Conservation (phyloP, 2,329 filamentous ascomycete genomes). For the Paraconiothyrium brasiliense region DNA sequence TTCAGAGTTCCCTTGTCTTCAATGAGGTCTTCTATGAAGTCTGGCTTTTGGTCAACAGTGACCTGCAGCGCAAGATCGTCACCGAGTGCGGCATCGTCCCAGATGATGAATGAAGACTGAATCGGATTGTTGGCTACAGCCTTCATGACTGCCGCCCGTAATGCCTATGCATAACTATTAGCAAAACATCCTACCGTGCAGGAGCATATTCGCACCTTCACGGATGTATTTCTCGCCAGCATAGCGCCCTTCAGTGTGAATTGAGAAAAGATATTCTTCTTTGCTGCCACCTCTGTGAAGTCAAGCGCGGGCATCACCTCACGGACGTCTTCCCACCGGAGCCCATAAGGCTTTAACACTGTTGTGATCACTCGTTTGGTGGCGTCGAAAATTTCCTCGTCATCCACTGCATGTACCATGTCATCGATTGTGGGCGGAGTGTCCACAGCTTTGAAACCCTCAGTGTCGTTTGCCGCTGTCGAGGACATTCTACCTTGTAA, state of each 20-base stretch:
- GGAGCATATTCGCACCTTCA: not conserved
- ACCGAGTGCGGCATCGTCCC: not conserved
- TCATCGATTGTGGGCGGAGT: not conserved
- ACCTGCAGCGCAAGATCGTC: not conserved
- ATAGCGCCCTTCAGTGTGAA: not conserved
- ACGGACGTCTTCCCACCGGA: not conserved
- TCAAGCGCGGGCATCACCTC: not conserved
- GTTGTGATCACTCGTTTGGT: not conserved
- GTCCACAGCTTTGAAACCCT: not conserved
- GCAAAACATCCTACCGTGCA: too few species aligned
- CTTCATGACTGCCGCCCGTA: not conserved
- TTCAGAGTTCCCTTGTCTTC: not conserved
- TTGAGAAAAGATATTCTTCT: not conserved
- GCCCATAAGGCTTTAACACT: not conserved
- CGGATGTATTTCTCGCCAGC: not conserved
- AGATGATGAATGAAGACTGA: not conserved
- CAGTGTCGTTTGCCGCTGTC: not conserved
- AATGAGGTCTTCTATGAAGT: not conserved
- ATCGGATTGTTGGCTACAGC: not conserved
- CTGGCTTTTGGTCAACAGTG: not conserved
- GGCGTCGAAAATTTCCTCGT: not conserved
- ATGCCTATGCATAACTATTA: not conserved
- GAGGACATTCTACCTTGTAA: not conserved
- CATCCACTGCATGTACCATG: not conserved
- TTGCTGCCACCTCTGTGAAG: not conserved